Conservation (phyloP, 257 asterid species). For the Solanum appendiculatum region DNA sequence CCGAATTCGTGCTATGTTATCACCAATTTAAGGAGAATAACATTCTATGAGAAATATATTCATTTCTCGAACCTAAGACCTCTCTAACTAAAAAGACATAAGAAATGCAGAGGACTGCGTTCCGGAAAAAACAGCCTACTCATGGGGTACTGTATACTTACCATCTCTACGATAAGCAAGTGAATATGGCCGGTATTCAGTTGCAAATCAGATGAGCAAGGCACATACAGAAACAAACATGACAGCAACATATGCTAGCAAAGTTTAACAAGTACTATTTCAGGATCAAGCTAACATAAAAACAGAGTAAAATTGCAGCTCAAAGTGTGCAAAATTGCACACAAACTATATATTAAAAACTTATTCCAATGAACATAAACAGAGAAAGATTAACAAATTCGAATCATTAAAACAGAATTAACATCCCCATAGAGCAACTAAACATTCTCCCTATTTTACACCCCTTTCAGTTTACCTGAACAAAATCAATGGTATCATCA, state of each 20-base stretch:
- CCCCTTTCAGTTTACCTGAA: background rate
- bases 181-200: background rate
- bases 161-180: background rate
- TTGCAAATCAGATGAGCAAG: background rate
- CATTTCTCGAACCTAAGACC: background rate
- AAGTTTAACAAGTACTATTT: no score
- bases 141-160: background rate
- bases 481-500: background rate
- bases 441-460: background rate
- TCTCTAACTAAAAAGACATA: background rate
- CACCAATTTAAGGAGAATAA: background rate
- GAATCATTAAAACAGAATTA: conserved; percentile 2
- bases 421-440: conserved; percentile 2
- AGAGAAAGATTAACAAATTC: conserved; percentile 9
- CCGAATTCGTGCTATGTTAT: background rate
- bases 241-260: background rate
- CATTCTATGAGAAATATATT: background rate
- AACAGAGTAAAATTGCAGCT: background rate
- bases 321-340: background rate
- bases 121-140: background rate
- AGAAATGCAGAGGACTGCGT: background rate
- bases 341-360: background rate
- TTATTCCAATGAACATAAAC: conserved; percentile 14
- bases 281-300: no score
- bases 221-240: background rate